phyloP scores from a whole-genome alignment of 1,284 basidiomycete species.

The Rhizoctonia solani region DNA sequence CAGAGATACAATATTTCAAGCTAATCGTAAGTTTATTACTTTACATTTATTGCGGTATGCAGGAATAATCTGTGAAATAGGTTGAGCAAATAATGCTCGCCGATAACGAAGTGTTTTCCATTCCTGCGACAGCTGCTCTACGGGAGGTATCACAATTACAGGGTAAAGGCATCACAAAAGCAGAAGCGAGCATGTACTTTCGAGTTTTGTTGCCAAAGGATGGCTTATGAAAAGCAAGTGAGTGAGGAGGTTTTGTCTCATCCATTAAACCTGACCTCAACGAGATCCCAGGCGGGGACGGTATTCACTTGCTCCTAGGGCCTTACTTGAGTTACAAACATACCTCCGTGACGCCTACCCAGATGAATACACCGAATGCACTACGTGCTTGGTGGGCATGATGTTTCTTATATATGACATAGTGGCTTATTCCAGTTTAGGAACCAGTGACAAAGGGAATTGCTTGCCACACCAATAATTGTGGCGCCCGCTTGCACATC shows the following conservation, averaged over 20 bases:
- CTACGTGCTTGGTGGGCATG: slow-evolving; percentile 70
- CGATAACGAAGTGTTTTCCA: slow-evolving; percentile 69
- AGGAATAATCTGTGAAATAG: slow-evolving; percentile 48
- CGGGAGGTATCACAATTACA: slow-evolving; percentile 65
- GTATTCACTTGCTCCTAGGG: slow-evolving; percentile 76
- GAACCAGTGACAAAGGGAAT: slow-evolving; percentile 71
- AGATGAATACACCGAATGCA: slow-evolving; percentile 67
- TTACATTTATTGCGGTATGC: background rate
- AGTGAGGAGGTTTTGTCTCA: slow-evolving; percentile 43
- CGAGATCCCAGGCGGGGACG: slow-evolving; percentile 58
- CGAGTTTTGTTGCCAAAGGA: slow-evolving; percentile 78
- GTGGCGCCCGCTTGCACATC: slow-evolving; percentile 66
- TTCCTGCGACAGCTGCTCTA: slow-evolving; percentile 75
- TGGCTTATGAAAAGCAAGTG: slow-evolving; percentile 80
- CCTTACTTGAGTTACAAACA: slow-evolving; percentile 70
- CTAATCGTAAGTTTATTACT: slow-evolving; percentile 59
- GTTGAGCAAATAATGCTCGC: slow-evolving; percentile 87
- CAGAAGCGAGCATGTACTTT: slow-evolving; percentile 71
- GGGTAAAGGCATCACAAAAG: slow-evolving; percentile 67
- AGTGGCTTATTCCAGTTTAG: too few species aligned
- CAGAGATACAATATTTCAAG: slow-evolving; percentile 82
- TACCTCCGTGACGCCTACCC: slow-evolving; percentile 79
- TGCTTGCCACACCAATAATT: slow-evolving; percentile 64
- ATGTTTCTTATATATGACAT: too few species aligned
- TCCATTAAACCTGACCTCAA: background rate